Conservation (phyloP, 768 basidiomycete species). For the Collybia nuda region DNA sequence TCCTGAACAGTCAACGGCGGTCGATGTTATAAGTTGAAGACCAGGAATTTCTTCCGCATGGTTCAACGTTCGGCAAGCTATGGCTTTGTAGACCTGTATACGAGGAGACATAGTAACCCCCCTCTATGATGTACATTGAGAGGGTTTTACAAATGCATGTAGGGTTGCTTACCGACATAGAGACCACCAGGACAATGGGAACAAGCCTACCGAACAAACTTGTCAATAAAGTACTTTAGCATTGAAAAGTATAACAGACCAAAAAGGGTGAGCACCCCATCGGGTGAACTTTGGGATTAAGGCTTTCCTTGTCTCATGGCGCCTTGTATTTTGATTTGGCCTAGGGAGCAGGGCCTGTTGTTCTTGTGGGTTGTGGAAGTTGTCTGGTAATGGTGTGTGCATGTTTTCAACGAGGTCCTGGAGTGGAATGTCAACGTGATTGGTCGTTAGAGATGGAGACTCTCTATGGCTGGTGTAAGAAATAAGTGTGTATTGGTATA, state of each 20-base stretch:
- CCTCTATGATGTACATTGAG: conserved; percentile 42
- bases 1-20: conserved; percentile 28
- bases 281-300: conserved; percentile 14
- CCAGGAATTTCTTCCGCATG: conserved; percentile 19
- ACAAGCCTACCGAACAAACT: conserved; percentile 52
- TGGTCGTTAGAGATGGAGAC: not conserved
- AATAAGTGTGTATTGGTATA: not conserved
- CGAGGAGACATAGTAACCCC: conserved; percentile 79
- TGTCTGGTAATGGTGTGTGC: not conserved
- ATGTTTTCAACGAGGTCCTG: conserved; percentile 1
- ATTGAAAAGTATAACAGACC: conserved; percentile 27
- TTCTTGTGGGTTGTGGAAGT: conserved; percentile 8
- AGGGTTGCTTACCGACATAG: conserved; percentile 56
- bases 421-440: not conserved
- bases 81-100: conserved; percentile 76
- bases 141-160: conserved; percentile 2
- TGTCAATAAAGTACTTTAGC: conserved; percentile 2
- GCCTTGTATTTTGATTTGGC: conserved; percentile 6
- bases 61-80: conserved; percentile 62
- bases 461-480: too few relatives aligned
- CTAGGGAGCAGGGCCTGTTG: conserved; percentile 17
- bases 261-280: conserved; percentile 43
- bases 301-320: conserved; percentile 6
- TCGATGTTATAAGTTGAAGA: conserved; percentile 9
- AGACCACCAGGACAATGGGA: conserved; percentile 64